Percentiles rank a stretch among this genome's conserved stretches.
Evolutionary conservation across 495 filamentous ascomycete species (phyloP).

Genomic region (Penicillium flavigenum): DNA sequence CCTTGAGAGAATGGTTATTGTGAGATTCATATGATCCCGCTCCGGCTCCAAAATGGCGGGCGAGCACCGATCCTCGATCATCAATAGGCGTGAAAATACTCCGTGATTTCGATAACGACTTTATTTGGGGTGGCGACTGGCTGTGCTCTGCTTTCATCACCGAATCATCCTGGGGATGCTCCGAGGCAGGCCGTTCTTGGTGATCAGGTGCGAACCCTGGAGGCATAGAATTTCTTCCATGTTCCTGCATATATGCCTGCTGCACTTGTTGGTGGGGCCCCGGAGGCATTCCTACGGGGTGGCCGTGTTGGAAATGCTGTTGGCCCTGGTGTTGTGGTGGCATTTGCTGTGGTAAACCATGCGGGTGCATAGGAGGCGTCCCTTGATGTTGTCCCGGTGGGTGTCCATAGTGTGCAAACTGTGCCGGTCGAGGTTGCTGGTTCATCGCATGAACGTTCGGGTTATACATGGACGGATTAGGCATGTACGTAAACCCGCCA

Average conservation of each 20-base stretch:
- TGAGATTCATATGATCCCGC: conserved; percentile 48
- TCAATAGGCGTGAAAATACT: conserved; percentile 98
- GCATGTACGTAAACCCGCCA: conserved; percentile 74
- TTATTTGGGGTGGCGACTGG: conserved; percentile 57
- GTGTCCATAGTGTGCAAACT: conserved; percentile 51
- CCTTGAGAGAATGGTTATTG: conserved; percentile 39
- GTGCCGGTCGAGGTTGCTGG: conserved; percentile 43
- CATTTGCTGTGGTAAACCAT: conserved; percentile 34
- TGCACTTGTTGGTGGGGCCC: conserved; percentile 57
- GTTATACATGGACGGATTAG: conserved; percentile 82
- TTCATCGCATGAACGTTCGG: conserved; percentile 57
- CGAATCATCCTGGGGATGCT: conserved; percentile 42
- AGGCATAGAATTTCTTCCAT: conserved; percentile 54
- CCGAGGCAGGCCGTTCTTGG: conserved; percentile 43
- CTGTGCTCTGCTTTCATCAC: conserved; percentile 42
- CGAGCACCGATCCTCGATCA: conserved; percentile 82
- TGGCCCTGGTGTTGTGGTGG: conserved; percentile 35
- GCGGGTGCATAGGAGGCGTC: conserved; percentile 33
- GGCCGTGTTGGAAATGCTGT: conserved; percentile 43
- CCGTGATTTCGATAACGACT: conserved; percentile 77
- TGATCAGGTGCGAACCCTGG: conserved; percentile 50
- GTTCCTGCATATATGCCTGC: conserved; percentile 68
- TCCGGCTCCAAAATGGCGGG: conserved; percentile 72
- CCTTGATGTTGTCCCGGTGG: conserved; percentile 37
- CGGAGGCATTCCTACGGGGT: conserved; percentile 30